Base-by-base conservation (phyloP, 2,329 filamentous ascomycete genomes). In the Cladosporium phlei region DNA sequence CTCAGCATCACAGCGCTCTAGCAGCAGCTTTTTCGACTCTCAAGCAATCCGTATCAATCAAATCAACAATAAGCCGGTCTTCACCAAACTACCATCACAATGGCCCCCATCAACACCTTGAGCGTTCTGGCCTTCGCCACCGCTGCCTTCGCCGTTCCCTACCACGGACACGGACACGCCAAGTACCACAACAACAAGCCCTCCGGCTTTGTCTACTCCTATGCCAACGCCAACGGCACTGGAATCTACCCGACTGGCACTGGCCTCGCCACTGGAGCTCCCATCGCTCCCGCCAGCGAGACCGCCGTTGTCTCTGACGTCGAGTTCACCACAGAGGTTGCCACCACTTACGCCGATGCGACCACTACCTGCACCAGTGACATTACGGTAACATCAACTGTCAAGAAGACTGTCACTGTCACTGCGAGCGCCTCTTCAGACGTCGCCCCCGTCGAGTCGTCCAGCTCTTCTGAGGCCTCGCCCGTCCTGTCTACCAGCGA, bases 71-170 rank as follows among this genome's bases (percentile, higher is more conserved):
- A 37, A 46, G 38, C 34, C 43, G 48, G 49, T 46, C 49, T 52
- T 44, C 49, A 55, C 37, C 40, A 46, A 50, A 22, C 57, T 46
- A 51, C 42, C 40, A 44, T 38, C 49, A 58, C 48, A 52, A 67
- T 67, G 64, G 61, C 59, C 51, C 58, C 60, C 20, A 51, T 59
- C 61, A 58, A 57, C 48, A 62, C 67, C 54, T 56, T 73, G 54
- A 65, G 63, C 52, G 60, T 72, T 50, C 57, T 73, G 65, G 67
- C 69, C 40, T 61, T 74, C 50, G 62, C 65, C 50, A 63, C 64
- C 48, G 58, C 62, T 39, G 69, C 63, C 48, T 59, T 68, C 16
- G 68, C 69, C 43, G 54, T 64, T 45, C 63, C 69, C 32, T 53
- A 55, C 34, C 43, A 61, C 55, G 47, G 57, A 51, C 44, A 68